Percentiles rank a stretch among this genome's conserved stretches.
These are phyloP conservation scores for Eimeria tenella DNA, from an alignment of 169 alveolate genomes.

Conservation along the genomic window DNA sequence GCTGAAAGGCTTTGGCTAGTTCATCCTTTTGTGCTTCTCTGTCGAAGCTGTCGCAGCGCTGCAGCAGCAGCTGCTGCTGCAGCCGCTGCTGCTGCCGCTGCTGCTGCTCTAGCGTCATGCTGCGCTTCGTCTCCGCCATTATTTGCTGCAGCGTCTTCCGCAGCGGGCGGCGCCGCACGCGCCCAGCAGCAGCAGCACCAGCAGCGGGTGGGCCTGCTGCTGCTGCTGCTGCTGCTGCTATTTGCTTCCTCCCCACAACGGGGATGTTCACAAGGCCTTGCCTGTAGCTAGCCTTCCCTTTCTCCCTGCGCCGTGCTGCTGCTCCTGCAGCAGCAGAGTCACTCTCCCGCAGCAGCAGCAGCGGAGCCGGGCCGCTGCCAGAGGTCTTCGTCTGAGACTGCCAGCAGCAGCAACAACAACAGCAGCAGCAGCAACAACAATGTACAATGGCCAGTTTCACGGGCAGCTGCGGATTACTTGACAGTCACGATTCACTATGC, in stretches of 20 bases:
- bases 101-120: neutral
- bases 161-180: neutral
- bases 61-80: constrained; percentile 36
- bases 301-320: neutral
- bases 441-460: neutral
- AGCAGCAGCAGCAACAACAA: neutral
- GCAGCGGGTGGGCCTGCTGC: neutral
- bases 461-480: neutral
- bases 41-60: constrained; percentile 3
- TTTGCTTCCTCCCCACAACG: constrained; percentile 14
- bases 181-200: neutral
- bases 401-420: neutral
- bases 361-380: neutral
- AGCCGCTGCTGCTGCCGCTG: neutral
- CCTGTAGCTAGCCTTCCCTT: neutral
- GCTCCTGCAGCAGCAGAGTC: neutral
- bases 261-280: constrained; percentile 19
- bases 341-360: neutral
- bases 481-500: neutral
- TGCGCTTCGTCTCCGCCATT: constrained; percentile 16
- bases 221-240: constrained; percentile 14
- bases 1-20: neutral
- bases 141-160: constrained; percentile 34
- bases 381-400: constrained; percentile 9
- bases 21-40: neutral